These are phyloP conservation scores for maize (Zea mays) DNA, from an alignment of 176 grass and related monocot genomes.

Conservation along the genomic window Zm-B73-REFERENCE-NAM-5.0 NC_050098.1:228347001-228347500, in stretches of 20 bases:
- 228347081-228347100: background rate
- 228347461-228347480: slow-evolving; percentile 60
- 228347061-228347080: background rate
- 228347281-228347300: background rate
- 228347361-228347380: slow-evolving; percentile 68
- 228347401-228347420: slow-evolving; percentile 89
- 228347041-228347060: background rate
- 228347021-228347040: background rate
- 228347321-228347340: background rate
- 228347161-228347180: background rate
- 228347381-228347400: slow-evolving; percentile 67
- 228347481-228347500: background rate
- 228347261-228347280: background rate
- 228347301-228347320: slow-evolving; percentile 24
- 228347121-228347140: background rate
- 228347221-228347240: slow-evolving; percentile 11
- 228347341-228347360: slow-evolving; percentile 54
- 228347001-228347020: background rate
- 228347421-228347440: slow-evolving; percentile 74
- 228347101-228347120: background rate
- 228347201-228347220: background rate
- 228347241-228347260: background rate
- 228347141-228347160: background rate
- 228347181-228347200: background rate
- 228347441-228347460: slow-evolving; percentile 61